Conservation (phyloP, 257 asterid genomes). For the Solanum chmielewskii region DNA sequence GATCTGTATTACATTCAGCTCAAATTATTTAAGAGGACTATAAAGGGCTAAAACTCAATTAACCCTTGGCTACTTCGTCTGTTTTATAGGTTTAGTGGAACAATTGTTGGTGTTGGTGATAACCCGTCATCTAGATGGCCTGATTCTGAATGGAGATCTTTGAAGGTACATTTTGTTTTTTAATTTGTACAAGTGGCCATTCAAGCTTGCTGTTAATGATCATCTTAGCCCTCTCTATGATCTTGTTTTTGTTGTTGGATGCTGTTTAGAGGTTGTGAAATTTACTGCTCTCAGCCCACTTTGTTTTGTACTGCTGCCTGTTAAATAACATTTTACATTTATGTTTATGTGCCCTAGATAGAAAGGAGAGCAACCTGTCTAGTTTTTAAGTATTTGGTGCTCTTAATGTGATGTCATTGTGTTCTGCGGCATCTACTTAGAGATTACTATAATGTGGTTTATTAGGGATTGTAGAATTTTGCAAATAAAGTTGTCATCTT, state of each 20-base stretch:
- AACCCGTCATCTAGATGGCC: conserved; percentile 65
- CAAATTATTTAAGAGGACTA: background rate
- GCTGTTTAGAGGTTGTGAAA: background rate
- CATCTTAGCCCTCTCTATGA: background rate
- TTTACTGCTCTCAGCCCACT: background rate
- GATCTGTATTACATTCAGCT: background rate
- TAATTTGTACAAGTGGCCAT: background rate
- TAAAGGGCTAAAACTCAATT: background rate
- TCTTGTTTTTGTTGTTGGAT: background rate
- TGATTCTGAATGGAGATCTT: conserved; percentile 91
- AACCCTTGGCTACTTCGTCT: background rate
- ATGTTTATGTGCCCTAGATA: background rate
- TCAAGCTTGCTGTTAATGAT: background rate
- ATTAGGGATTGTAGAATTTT: background rate
- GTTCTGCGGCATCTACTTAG: background rate
- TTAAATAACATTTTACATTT: background rate
- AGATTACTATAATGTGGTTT: background rate
- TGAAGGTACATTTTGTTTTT: conserved; percentile 49
- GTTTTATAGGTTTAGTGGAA: conserved; percentile 83
- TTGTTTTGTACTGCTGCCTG: background rate
- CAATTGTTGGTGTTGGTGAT: conserved; percentile 82
- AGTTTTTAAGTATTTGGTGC: background rate
- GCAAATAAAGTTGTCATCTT: background rate
- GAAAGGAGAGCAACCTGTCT: background rate
- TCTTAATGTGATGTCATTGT: background rate